phyloP scores from a whole-genome alignment of 306 rosid genomes.

The Dalbergia cochinchinensis region DNA sequence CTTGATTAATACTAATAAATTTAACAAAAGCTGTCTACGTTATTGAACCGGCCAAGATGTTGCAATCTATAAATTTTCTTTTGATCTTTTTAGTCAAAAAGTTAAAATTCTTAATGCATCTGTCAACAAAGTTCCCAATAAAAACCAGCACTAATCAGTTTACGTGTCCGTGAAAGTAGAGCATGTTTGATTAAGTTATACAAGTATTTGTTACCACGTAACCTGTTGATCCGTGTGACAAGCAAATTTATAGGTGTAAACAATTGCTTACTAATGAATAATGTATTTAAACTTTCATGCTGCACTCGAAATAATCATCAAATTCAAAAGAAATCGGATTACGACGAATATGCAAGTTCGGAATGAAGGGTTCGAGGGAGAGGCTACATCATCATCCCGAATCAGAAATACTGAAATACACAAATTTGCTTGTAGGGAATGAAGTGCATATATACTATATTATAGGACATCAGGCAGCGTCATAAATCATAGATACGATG shows the following conservation, averaged over 20 bases:
- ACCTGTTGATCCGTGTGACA: constrained; percentile 39
- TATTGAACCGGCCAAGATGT: constrained; percentile 48
- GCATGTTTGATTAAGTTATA: constrained; percentile 39
- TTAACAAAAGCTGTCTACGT: constrained; percentile 38
- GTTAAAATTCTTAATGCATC: constrained; percentile 47
- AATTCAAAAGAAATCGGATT: constrained; percentile 10
- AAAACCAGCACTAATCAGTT: constrained; percentile 31
- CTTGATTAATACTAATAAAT: constrained; percentile 32
- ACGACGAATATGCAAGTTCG: constrained; percentile 8
- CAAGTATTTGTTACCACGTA: constrained; percentile 38
- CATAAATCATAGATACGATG: not conserved
- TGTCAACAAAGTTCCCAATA: constrained; percentile 52
- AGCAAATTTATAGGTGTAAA: constrained; percentile 30
- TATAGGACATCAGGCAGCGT: not conserved
- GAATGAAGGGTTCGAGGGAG: constrained; percentile 16
- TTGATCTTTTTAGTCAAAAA: constrained; percentile 44
- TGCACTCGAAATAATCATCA: not conserved
- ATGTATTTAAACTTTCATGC: not conserved
- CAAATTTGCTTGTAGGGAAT: not conserved
- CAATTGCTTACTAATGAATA: not conserved
- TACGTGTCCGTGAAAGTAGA: constrained; percentile 50
- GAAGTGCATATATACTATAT: not conserved
- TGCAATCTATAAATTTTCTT: constrained; percentile 32
- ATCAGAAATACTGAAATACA: not conserved
- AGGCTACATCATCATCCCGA: not conserved